Base-by-base conservation (phyloP, 177 flowering plant species). In the Vitis hybrid region DNA sequence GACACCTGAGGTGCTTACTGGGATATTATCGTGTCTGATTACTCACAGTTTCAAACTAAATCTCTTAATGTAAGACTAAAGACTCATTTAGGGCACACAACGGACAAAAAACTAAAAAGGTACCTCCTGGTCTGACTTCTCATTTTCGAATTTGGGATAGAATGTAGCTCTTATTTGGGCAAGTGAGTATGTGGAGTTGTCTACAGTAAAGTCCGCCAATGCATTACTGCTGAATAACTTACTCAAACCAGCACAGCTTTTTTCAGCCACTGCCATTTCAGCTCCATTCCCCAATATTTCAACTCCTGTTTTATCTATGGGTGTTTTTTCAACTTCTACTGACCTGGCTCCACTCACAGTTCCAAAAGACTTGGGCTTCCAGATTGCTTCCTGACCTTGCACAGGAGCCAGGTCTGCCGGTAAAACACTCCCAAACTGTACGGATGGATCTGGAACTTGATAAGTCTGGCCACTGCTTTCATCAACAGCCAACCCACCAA, bases 91-190 rank as follows among this genome's bases (percentile, higher is more conserved):
- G 1, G 60, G 16, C 56, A 53, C 16, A 53, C 12, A 1, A 15
- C 12, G n/a, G 19, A 6, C 10, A 39, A 39, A 53, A 20, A 19
- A 66, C 2, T 12, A n/a, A 19, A 55, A 70, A 55, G 13, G 26
- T 86, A 96, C 99, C 98, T 96, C 99, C 70, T 88, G 97, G 68
- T 96, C 97, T 16, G 95, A 87, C 83, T 93, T 96, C 80, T 96
- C 99, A 67, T 96, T 96, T 76, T 93, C 99, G 74, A 96, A 96
- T 74, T 96, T 93, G 15, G 99, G 99, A 79, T 93, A 91, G 73
- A 96, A 93, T 4, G 97, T 93, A 26, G 99, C 97, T 84, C 97
- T 84, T 70, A 96, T 81, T 84, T 89, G 90, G 1, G 95, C 90
- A 51, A 8, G 76, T 4, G 90, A 70, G 65, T 86, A 87, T 0